These are phyloP conservation scores for Capsicum baccatum DNA, from an alignment of 257 asterid genomes.

Conservation along the genomic window DNA sequence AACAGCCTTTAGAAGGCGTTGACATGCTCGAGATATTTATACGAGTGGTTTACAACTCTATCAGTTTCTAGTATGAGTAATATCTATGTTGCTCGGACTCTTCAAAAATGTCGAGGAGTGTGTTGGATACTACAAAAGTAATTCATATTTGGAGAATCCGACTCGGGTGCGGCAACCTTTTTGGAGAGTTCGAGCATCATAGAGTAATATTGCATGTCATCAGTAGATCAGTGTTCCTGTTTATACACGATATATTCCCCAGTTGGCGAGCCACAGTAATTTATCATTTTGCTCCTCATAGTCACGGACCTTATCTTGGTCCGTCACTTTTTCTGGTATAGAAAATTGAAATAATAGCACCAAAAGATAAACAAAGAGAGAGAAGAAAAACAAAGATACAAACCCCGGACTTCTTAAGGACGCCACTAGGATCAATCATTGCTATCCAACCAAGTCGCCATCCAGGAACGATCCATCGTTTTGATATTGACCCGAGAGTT, in stretches of 20 bases:
- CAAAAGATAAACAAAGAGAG: not conserved
- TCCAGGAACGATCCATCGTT: conserved; percentile 92
- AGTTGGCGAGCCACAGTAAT: not conserved
- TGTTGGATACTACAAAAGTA: too few species aligned
- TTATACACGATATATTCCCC: not conserved
- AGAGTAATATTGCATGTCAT: not conserved
- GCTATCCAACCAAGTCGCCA: conserved; percentile 92
- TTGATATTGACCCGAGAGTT: conserved; percentile 79
- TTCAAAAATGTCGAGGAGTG: too few species aligned
- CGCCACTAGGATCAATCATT: conserved; percentile 62
- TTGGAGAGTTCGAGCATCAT: too few species aligned
- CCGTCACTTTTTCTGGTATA: not conserved
- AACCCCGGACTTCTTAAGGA: conserved; percentile 73
- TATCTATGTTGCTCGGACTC: too few species aligned
- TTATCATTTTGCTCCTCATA: not conserved
- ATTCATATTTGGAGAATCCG: too few species aligned
- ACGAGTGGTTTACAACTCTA: not conserved
- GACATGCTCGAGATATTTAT: not conserved
- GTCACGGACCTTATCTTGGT: not conserved
- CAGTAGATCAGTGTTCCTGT: not conserved
- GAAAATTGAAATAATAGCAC: not conserved
- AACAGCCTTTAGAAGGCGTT: not conserved
- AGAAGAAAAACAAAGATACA: conserved; percentile 26
- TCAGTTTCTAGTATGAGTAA: not conserved
- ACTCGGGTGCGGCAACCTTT: too few species aligned